These are phyloP conservation scores for Metahyphopichia silvanorum DNA, from an alignment of 805 yeast genomes.

Conservation along the genomic window DNA sequence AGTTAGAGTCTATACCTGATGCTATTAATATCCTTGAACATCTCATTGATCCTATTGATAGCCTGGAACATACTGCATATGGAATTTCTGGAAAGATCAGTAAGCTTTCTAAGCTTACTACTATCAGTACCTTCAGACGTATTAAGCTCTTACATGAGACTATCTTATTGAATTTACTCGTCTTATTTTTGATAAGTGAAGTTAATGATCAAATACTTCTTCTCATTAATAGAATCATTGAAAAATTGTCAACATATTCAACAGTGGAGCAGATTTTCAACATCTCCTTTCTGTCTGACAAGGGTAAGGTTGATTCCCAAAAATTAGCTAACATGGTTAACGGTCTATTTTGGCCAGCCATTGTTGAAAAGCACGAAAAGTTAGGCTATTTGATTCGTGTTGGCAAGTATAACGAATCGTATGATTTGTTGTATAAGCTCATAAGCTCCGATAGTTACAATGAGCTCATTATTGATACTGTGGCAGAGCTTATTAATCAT, in stretches of 20 bases:
- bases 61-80: conserved; percentile 2
- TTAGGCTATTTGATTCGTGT: conserved; percentile 15
- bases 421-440: conserved; percentile 19
- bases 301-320: conserved; percentile 6
- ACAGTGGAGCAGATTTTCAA: conserved; percentile 21
- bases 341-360: conserved; percentile 29
- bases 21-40: conserved; percentile 19
- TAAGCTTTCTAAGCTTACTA: conserved; percentile 14
- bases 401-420: conserved; percentile 19
- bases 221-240: conserved; percentile 19
- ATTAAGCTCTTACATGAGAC: conserved; percentile 26
- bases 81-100: conserved; percentile 4
- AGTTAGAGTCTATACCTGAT: conserved; percentile 24
- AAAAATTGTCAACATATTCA: conserved; percentile 22
- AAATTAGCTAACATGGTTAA: conserved; percentile 18
- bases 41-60: conserved; percentile 13
- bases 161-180: conserved; percentile 24
- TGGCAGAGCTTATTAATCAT: conserved; percentile 24
- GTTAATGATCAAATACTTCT: conserved; percentile 21
- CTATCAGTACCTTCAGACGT: conserved; percentile 23
- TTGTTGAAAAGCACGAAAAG: conserved; percentile 15
- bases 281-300: conserved; percentile 17
- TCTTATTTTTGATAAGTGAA: conserved; percentile 32
- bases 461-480: conserved; percentile 34
- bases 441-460: conserved; percentile 15